Percentiles rank a stretch among this genome's conserved stretches.
phyloP scores from a whole-genome alignment of 495 filamentous ascomycete species.

The Trichocladium uniseriatum region DNA sequence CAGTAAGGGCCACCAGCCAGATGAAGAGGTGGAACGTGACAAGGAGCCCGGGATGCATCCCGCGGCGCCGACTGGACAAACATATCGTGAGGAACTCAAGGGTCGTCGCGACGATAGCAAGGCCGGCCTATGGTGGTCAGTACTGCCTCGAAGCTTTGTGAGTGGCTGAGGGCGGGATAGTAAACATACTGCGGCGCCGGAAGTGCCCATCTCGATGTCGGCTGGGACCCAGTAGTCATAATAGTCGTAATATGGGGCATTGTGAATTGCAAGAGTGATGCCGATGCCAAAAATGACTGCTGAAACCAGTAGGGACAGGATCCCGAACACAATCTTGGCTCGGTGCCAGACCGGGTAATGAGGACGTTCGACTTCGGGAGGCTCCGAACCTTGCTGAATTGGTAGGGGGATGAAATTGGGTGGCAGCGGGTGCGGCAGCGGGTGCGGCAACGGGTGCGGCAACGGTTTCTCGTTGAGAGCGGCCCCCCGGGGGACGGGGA shows the following conservation, averaged over 20 bases:
- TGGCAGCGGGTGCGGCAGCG: background rate
- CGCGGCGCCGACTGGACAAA: slow-evolving; percentile 16
- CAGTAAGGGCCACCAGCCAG: slow-evolving; percentile 14
- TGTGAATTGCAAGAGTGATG: slow-evolving; percentile 6
- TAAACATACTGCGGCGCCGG: slow-evolving; percentile 12
- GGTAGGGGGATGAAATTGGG: background rate
- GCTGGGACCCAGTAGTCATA: background rate
- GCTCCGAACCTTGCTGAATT: no score
- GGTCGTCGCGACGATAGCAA: slow-evolving; percentile 28
- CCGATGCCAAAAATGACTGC: slow-evolving; percentile 26
- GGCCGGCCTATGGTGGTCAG: slow-evolving; percentile 18
- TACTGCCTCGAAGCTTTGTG: background rate
- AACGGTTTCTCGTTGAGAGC: background rate
- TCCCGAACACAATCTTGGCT: slow-evolving; percentile 25
- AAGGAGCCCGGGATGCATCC: slow-evolving; percentile 32
- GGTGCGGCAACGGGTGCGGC: background rate
- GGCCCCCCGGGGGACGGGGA: background rate
- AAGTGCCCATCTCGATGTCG: slow-evolving; percentile 2
- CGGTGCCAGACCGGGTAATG: slow-evolving; percentile 17
- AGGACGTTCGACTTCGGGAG: background rate
- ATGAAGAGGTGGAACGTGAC: slow-evolving; percentile 32
- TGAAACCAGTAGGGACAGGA: slow-evolving; percentile 17
- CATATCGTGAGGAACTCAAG: slow-evolving; percentile 28
- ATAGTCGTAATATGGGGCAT: background rate
- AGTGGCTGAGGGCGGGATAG: background rate